Evolutionary conservation across 148 eudicot genomes (phyloP), one percentile per base, ranked within the genome.

Genomic region (Fagopyrum tataricum): DNA sequence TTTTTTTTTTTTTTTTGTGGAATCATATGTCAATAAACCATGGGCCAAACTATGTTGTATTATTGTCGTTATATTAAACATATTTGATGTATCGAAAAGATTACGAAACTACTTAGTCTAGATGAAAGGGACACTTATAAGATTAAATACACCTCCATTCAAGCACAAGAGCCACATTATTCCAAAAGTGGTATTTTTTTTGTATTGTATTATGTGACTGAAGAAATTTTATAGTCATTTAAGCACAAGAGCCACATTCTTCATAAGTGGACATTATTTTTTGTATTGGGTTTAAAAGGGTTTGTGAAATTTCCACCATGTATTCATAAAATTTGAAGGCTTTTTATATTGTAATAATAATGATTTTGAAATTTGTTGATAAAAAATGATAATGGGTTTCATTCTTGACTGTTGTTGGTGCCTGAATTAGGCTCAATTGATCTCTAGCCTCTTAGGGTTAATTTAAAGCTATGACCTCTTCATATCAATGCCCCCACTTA

Each of bases 151-250:
- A 64, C 43, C 69, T 64, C 69, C 44, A 64, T 37, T 37, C 26
- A 37, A 64, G 69, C 69, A 64, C 44, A 64, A 64, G 69, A 64
- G 69, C 69, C 69, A 64, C 20, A 64, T 37, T 64, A 18, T 64
- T 37, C 44, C 44, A 6, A 64, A 64, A 64, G 69, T 64, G 69
- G 42, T 20, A 64, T 31, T 31, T 64, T 31, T 64, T 39, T 24
- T 61, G 43, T 12, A 64, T 1, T 64, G 69, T n/a, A 26, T 31
- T 39, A 31, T 13, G 69, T 64, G 44, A 64, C 13, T 23, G 4
- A 12, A 4, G 17, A 20, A 13, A 24, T 61, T 61, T 26, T 24
- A 24, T 24, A 64, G 43, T 31, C 69, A 64, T 64, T 62, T 15
- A 14, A 64, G 43, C 43, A 64, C 21, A 64, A 64, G 44, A 64